Conservation (phyloP, 1,139 yeast species). For the Kodamaea sp. region DNA sequence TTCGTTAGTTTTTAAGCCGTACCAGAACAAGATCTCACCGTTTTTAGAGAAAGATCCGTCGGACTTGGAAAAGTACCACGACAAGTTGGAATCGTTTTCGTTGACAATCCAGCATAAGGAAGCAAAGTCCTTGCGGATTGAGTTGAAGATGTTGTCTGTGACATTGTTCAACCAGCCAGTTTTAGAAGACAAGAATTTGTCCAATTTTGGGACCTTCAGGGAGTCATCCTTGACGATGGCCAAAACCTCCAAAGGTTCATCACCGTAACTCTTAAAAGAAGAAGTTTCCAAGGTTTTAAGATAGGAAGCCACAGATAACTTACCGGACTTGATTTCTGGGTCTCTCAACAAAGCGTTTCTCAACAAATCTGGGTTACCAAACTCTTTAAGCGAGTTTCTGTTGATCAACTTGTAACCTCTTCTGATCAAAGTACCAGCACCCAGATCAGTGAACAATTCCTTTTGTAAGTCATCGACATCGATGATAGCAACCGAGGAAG, state of each 20-base stretch:
- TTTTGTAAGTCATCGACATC: slow-evolving; percentile 94
- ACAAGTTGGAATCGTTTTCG: slow-evolving; percentile 86
- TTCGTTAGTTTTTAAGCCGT: slow-evolving; percentile 71
- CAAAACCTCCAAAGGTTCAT: slow-evolving; percentile 92
- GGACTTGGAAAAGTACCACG: slow-evolving; percentile 91
- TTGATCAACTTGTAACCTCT: slow-evolving; percentile 89
- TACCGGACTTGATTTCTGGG: slow-evolving; percentile 69
- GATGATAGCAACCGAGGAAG: slow-evolving; percentile 96
- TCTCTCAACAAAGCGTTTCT: slow-evolving; percentile 78
- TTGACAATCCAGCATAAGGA: slow-evolving; percentile 84
- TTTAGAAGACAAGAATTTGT: slow-evolving; percentile 83
- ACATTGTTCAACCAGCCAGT: slow-evolving; percentile 98
- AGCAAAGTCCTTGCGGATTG: slow-evolving; percentile 73
- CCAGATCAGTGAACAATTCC: slow-evolving; percentile 96
- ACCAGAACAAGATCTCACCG: slow-evolving; percentile 93
- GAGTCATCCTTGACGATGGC: slow-evolving; percentile 68
- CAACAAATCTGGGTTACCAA: slow-evolving; percentile 73
- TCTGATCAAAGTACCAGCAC: slow-evolving; percentile 98
- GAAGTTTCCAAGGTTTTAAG: slow-evolving; percentile 66
- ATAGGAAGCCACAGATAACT: slow-evolving; percentile 78
- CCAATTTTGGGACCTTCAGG: slow-evolving; percentile 65
- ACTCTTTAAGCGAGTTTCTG: slow-evolving; percentile 67
- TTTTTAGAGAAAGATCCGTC: slow-evolving; percentile 92
- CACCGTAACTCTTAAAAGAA: slow-evolving; percentile 82
- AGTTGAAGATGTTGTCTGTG: slow-evolving; percentile 88